These are phyloP conservation scores for Calonectria hawksworthii DNA, from an alignment of 2,329 filamentous ascomycete genomes.

Conservation along the genomic window DNA sequence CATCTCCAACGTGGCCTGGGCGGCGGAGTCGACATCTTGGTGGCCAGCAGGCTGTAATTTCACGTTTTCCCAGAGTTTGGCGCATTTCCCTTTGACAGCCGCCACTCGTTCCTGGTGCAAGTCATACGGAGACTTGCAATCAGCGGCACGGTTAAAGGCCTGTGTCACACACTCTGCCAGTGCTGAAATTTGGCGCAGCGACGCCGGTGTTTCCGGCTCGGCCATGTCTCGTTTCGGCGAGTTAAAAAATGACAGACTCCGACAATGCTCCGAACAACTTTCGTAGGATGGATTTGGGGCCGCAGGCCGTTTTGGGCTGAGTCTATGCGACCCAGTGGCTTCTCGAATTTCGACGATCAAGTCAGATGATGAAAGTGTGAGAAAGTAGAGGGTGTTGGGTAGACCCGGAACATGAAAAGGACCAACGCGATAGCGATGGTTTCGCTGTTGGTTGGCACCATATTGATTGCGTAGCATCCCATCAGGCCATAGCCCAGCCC, in stretches of 20 bases:
- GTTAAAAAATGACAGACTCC: background rate
- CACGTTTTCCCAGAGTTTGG: background rate
- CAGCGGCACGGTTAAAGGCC: background rate
- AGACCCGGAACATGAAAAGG: background rate
- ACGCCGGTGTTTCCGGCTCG: background rate
- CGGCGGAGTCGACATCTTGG: background rate
- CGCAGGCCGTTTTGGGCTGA: background rate
- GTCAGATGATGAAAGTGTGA: background rate
- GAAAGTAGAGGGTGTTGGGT: background rate
- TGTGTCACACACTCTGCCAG: background rate
- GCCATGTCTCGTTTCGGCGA: background rate
- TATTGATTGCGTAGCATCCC: background rate
- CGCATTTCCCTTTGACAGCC: background rate
- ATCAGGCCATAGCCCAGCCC: background rate
- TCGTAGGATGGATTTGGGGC: background rate
- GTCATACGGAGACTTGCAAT: constrained; percentile 3
- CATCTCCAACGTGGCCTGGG: background rate
- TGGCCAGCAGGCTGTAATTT: background rate
- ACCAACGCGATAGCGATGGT: background rate
- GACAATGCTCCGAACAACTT: background rate
- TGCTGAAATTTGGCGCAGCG: constrained; percentile 5
- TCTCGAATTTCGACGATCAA: background rate
- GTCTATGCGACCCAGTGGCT: background rate
- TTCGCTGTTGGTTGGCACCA: constrained; percentile 1
- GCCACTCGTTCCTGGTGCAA: background rate